Conservation (phyloP, 495 filamentous ascomycete species). For the Aspergillus nanangensis region DNA sequence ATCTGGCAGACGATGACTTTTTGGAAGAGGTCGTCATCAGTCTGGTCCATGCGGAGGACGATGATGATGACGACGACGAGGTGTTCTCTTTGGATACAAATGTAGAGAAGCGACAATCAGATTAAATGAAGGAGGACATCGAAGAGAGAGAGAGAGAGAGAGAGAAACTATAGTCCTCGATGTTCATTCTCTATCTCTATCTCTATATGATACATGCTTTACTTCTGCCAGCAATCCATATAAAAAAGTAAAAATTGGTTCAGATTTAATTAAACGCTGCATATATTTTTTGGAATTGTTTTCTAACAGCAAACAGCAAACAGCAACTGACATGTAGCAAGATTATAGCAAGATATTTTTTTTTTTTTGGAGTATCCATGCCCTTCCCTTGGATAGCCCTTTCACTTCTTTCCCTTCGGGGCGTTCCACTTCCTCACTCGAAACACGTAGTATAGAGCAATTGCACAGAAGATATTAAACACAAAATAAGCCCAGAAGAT, state of each 20-base stretch:
- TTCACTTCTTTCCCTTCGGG: background rate
- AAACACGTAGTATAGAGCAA: conserved; percentile 45
- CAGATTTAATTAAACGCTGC: too few species aligned
- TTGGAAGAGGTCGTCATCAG: conserved; percentile 10
- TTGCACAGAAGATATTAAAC: conserved; percentile 40
- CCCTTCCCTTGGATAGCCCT: background rate
- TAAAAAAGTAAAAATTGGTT: too few species aligned
- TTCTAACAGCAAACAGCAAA: too few species aligned
- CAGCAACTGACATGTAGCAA: too few species aligned
- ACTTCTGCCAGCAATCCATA: background rate
- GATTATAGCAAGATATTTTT: too few species aligned
- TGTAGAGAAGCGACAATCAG: background rate
- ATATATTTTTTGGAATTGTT: too few species aligned
- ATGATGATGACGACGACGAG: conserved; percentile 12
- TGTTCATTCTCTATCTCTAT: too few species aligned
- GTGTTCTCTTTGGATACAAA: background rate
- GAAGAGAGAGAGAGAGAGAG: too few species aligned
- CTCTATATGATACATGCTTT: conserved; percentile 17
- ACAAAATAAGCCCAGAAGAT: conserved; percentile 46
- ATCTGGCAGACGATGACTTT: background rate
- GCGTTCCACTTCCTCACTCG: conserved; percentile 25
- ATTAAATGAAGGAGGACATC: background rate
- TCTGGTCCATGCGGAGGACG: conserved; percentile 2
- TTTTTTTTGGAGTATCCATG: too few species aligned
- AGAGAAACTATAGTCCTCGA: too few species aligned